Percentiles rank a stretch among this genome's conserved stretches.
Evolutionary conservation across 1,284 basidiomycete genomes (phyloP).

Genomic region (Psilocybe mexicana): DNA sequence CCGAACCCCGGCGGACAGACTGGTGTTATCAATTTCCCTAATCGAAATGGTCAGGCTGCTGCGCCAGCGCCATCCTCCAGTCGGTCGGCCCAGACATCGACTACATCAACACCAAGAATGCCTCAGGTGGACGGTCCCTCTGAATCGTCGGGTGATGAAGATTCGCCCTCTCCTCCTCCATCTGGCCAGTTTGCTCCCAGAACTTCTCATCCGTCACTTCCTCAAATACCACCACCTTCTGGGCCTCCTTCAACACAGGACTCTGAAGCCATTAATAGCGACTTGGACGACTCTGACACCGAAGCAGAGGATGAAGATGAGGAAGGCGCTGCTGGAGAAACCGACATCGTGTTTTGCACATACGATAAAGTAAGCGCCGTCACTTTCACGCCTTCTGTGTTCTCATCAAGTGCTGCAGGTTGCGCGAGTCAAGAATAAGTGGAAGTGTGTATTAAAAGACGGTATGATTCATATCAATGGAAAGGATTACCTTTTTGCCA

Average conservation of each 20-base stretch:
- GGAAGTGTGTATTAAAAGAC: slow-evolving; percentile 99
- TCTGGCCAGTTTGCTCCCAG: slow-evolving; percentile 60
- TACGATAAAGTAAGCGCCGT: slow-evolving; percentile 86
- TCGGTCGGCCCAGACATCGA: slow-evolving; percentile 21
- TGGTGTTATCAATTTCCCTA: slow-evolving; percentile 53
- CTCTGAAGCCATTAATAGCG: slow-evolving; percentile 91
- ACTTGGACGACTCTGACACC: slow-evolving; percentile 92
- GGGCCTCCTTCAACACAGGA: slow-evolving; percentile 41
- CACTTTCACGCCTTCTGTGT: slow-evolving; percentile 1
- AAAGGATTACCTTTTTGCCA: slow-evolving; percentile 95
- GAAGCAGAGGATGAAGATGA: slow-evolving; percentile 73
- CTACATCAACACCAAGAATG: slow-evolving; percentile 41
- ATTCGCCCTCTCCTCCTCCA: slow-evolving; percentile 61
- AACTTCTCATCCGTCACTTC: slow-evolving; percentile 57
- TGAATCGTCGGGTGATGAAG: slow-evolving; percentile 60
- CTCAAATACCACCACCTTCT: slow-evolving; percentile 45
- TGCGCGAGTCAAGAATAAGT: slow-evolving; percentile 98
- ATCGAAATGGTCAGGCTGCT: slow-evolving; percentile 19
- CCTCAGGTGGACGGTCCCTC: slow-evolving; percentile 69
- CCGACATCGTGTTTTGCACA: slow-evolving; percentile 96
- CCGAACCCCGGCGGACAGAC: slow-evolving; percentile 55
- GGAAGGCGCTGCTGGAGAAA: slow-evolving; percentile 69
- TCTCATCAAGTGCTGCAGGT: slow-evolving; percentile 54
- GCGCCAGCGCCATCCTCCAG: slow-evolving; percentile 21
- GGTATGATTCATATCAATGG: slow-evolving; percentile 98